Base-by-base conservation (phyloP, 169 alveolate species). In the Plasmodium reichenowi region DNA sequence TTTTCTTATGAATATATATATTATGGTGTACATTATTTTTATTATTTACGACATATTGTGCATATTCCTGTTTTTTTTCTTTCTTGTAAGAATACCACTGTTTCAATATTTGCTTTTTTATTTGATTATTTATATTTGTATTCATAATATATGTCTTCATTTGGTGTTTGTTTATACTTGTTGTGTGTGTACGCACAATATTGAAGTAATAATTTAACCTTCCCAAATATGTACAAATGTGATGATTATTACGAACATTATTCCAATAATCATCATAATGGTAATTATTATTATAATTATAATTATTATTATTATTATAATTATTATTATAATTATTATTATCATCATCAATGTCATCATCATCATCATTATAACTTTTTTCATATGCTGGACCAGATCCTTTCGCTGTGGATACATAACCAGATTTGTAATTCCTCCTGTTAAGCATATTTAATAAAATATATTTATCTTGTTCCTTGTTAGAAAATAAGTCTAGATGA, bases 401-500 rank as follows among this genome's bases (percentile, higher is more conserved):
- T 38, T 38, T 38, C 10, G 2, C 9, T 5, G 47, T 5, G 47
- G 47, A 5, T 38, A 38, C 47, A 38, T 38, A 9, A 6, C 47
- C 10, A 38, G 47, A 38, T 38, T 38, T 38, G 47, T 38, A 6
- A 38, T 38, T 38, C 47, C 9, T 38, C 5, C 47, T 38, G 47
- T 38, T 38, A 5, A 38, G 47, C 50, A 60, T 62, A 3, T 66
- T 64, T 66, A 78, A 58, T 59, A 78, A 43, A 3, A 38, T 72
- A 32, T 78, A 78, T 52, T 78, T 78, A 54, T 78, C 89, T 52
- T 13, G 12, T n/a, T 78, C 89, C 26, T 66, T 63, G 52, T 52
- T 24, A 3, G 76, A 52, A 45, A 78, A 78, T 13, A 78, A 29
- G 29, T 78, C 89, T 48, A 78, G 47, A 58, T 78, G 78, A 66